Percentiles rank a stretch among this genome's conserved stretches.
Evolutionary conservation across 139 green algal species (phyloP).

Genomic region (Coccomyxa sp.): DNA sequence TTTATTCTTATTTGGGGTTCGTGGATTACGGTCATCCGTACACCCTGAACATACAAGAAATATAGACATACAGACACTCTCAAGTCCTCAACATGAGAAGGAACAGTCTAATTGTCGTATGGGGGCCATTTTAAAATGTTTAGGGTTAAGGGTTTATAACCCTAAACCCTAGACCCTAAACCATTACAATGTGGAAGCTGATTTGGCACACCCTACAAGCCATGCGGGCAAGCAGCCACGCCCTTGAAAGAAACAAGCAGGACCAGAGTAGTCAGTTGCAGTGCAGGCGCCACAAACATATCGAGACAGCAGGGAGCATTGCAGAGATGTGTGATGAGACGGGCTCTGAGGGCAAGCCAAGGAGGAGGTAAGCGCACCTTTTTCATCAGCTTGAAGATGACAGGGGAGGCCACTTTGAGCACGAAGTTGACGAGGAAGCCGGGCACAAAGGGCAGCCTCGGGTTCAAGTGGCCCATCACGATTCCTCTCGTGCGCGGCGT

Average conservation of each 20-base stretch:
- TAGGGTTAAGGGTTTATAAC: too few species aligned
- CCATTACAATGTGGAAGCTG: too few species aligned
- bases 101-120: too few species aligned
- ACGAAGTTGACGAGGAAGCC: conserved; percentile 20
- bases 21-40: not conserved
- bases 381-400: conserved; percentile 13
- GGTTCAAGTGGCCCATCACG: conserved; percentile 16
- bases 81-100: not conserved
- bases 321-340: not conserved
- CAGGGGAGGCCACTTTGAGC: conserved; percentile 22
- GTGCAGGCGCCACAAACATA: not conserved
- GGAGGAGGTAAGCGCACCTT: not conserved
- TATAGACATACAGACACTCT: not conserved
- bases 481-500: not conserved
- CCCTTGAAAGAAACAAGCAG: too few species aligned
- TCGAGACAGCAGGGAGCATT: not conserved
- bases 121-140: too few species aligned
- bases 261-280: not conserved
- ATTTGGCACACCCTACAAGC: too few species aligned
- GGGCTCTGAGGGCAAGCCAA: not conserved
- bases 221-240: too few species aligned
- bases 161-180: too few species aligned
- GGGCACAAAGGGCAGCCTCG: conserved; percentile 15
- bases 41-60: not conserved
- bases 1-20: not conserved